phyloP scores from a whole-genome alignment of 352 stramenopile species.

The Phytophthora capsici region DNA sequence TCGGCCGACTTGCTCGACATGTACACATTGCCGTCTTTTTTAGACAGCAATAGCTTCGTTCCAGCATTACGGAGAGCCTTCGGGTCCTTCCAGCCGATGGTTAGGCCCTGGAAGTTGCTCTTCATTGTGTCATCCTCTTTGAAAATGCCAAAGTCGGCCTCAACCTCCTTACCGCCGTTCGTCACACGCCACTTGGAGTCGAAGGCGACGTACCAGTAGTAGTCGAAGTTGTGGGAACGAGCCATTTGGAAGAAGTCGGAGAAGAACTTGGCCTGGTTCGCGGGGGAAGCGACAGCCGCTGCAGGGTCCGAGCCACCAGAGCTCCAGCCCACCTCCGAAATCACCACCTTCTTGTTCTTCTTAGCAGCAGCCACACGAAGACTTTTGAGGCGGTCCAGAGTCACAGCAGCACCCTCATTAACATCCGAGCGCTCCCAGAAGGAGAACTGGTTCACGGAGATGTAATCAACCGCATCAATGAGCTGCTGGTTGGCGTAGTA shows the following conservation, averaged over 20 bases:
- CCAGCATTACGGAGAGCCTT: constrained; percentile 42
- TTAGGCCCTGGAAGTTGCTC: constrained; percentile 55
- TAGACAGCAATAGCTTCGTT: constrained; percentile 42
- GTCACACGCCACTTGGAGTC: constrained; percentile 65
- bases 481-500: constrained; percentile 70
- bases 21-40: constrained; percentile 43
- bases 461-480: constrained; percentile 66
- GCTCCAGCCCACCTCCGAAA: constrained; percentile 75
- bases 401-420: constrained; percentile 49
- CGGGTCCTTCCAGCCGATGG: constrained; percentile 38
- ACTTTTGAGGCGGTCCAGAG: constrained; percentile 62
- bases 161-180: constrained; percentile 57
- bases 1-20: constrained; percentile 50
- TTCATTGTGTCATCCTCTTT: constrained; percentile 62
- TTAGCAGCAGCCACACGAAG: constrained; percentile 48
- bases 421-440: constrained; percentile 70
- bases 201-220: constrained; percentile 82
- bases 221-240: constrained; percentile 50
- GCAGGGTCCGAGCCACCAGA: constrained; percentile 41
- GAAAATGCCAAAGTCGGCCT: constrained; percentile 74
- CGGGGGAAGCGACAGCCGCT: constrained; percentile 47
- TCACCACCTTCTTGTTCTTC: constrained; percentile 63
- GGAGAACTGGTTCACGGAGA: constrained; percentile 83
- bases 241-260: constrained; percentile 72
- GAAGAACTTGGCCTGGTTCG: constrained; percentile 73